Conservation (phyloP, 23 red algal genomes). For the Cyanidium caldarium region DNA sequence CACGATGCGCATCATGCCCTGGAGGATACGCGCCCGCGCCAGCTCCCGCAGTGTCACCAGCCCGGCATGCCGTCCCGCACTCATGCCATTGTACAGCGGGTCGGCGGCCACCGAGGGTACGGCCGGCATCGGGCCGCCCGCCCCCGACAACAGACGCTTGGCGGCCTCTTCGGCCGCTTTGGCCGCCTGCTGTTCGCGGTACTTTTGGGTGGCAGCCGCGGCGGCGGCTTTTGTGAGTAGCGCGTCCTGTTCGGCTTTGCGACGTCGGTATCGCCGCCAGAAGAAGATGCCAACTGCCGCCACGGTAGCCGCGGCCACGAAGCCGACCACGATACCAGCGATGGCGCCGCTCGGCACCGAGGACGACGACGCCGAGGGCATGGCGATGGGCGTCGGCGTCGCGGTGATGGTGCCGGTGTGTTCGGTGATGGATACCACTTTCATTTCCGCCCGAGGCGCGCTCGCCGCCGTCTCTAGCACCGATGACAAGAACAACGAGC, state of each 20-base stretch:
- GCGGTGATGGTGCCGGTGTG: too few species aligned
- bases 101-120: background rate
- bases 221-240: background rate
- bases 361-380: too few species aligned
- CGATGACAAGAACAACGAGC: background rate
- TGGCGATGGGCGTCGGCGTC: too few species aligned
- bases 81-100: background rate
- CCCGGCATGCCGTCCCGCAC: background rate
- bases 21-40: background rate
- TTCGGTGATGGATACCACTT: background rate
- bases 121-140: background rate
- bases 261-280: background rate
- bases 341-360: background rate
- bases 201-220: background rate
- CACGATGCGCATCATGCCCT: conserved; percentile 5
- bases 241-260: background rate
- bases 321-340: background rate
- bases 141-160: background rate
- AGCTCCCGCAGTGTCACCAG: conserved; percentile 2
- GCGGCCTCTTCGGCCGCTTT: background rate
- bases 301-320: background rate
- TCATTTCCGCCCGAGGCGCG: background rate
- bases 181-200: background rate
- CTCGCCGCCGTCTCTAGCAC: background rate
- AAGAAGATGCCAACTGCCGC: background rate